phyloP scores from a whole-genome alignment of 305 asterid species.

The Euphrasia arctica region DNA sequence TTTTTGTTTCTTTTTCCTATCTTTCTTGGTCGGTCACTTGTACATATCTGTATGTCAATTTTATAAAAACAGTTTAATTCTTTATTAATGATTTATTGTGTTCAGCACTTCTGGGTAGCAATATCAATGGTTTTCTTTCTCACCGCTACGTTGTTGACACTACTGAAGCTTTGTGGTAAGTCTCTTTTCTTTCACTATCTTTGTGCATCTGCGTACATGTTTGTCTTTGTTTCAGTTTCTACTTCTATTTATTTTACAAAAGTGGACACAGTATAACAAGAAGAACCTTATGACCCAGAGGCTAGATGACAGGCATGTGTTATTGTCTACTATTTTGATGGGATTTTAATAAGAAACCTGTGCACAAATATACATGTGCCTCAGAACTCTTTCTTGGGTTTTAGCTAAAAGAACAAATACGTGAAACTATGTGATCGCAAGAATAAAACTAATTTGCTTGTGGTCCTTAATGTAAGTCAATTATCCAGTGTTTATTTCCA shows the following conservation, averaged over 20 bases:
- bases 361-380: no score
- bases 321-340: no score
- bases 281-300: constrained; percentile 1
- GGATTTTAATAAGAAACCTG: no score
- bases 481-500: no score
- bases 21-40: constrained; percentile 16
- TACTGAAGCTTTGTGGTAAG: constrained; percentile 87
- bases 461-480: no score
- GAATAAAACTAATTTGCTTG: no score
- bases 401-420: no score
- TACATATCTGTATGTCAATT: constrained; percentile 21
- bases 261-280: constrained; percentile 1
- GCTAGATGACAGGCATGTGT: not conserved
- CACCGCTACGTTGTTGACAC: constrained; percentile 94
- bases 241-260: not conserved
- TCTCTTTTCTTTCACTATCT: constrained; percentile 24
- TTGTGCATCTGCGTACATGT: not conserved
- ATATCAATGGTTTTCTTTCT: constrained; percentile 96
- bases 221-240: constrained; percentile 5
- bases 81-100: constrained; percentile 30
- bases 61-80: constrained; percentile 18
- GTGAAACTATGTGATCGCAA: no score
- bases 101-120: constrained; percentile 99
- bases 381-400: no score
- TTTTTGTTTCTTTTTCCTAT: not conserved